These are phyloP conservation scores for Boletus fagicola DNA, from an alignment of 768 basidiomycete genomes.

Conservation along the genomic window DNA sequence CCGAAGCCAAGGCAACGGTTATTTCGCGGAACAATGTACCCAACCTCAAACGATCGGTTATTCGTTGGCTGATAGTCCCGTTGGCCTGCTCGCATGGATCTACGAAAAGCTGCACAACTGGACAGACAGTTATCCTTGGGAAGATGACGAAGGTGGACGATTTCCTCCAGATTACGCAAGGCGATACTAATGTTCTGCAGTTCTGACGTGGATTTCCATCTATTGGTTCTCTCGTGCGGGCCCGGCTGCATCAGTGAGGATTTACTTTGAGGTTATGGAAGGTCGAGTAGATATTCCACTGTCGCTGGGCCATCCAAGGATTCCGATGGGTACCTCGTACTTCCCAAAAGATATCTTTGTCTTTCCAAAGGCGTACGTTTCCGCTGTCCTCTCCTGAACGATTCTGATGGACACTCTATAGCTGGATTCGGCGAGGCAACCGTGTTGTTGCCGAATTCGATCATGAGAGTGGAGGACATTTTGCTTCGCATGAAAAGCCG, in stretches of 20 bases:
- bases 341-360: no score
- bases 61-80: constrained; percentile 53
- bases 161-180: background rate
- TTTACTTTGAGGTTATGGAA: constrained; percentile 51
- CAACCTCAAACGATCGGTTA: constrained; percentile 55
- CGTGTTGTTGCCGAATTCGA: no score
- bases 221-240: constrained; percentile 60
- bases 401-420: no score
- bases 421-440: no score
- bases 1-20: constrained; percentile 27
- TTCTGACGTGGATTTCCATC: constrained; percentile 46
- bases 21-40: constrained; percentile 35
- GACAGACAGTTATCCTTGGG: constrained; percentile 54
- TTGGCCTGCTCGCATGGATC: constrained; percentile 50
- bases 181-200: constrained; percentile 9
- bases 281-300: background rate
- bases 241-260: constrained; percentile 53
- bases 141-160: constrained; percentile 49
- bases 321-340: no score
- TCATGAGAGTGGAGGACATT: no score
- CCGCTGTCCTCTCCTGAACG: no score
- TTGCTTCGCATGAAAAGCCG: no score
- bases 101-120: constrained; percentile 48
- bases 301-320: no score
- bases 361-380: no score